Evolutionary conservation across 345 rosid genomes (phyloP), one percentile per base, ranked within the genome.

Genomic region (Sonneratia alba): DNA sequence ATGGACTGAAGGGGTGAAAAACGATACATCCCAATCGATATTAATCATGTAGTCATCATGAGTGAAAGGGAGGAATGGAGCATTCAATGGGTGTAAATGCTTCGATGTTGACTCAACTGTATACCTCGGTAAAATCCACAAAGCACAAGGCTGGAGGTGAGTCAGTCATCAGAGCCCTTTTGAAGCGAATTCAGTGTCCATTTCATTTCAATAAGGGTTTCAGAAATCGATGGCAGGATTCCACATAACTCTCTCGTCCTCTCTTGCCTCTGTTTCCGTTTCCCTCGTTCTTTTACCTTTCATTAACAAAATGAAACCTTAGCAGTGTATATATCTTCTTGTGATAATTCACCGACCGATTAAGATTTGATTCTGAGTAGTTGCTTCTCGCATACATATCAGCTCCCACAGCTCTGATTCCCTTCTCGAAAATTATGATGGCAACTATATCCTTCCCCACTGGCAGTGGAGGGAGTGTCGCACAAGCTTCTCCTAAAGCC

Each of bases 141-240:
- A 53, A 36, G 36, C 37, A 32, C 67, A 3, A 3, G 36, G 15
- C 38, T 56, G 22, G 34, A 34, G 51, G 73, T 11, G 24, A 38
- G 65, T 55, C 70, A 10, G 71, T 62, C 37, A 72, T n/a, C 27
- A 43, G 37, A 75, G 80, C 77, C 22, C 47, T 40, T 40, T 7
- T 75, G 66, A n/a, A 82, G 40, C 34, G 27, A 71, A 56, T 22
- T 59, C 66, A 75, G 86, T 77, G 69, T 74, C 64, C 85, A 76
- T 77, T 75, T 73, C 68, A 37, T 65, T 36, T 65, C 43, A 65
- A 37, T 34, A 10, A 34, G 38, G 72, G 81, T 79, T 79, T 77
- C 84, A 66, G 80, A 79, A 79, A 77, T 77, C 81, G 80, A 79
- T 77, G 84, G 73, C 85, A 79, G 53, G 77, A 7, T 2, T 4